Evolutionary conservation across 306 rosid genomes (phyloP), one percentile per base, ranked within the genome.

Genomic region (Rosa persica): DNA sequence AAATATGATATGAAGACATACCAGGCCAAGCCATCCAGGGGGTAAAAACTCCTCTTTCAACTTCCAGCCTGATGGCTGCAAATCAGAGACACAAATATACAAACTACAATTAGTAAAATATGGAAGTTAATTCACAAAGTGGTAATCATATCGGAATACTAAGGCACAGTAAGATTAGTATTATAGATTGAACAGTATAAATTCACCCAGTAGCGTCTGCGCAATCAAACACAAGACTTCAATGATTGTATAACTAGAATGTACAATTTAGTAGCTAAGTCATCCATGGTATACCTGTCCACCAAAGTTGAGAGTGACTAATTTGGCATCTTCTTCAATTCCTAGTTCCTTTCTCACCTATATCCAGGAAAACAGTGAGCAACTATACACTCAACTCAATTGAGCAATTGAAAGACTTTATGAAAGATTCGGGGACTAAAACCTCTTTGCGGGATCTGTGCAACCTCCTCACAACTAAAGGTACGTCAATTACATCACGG

Each of bases 11-110:
- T 52, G 70, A 76, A 67, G 67, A 34, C 60, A 38, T 91, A 95
- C 98, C 98, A 95, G 84, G 85, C 98, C 88, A 85, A 90, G 82
- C 98, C 98, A 95, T 65, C 93, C 93, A 82, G 95, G n/a, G 38
- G 98, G 98, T 79, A 95, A 82, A 84, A 62, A 95, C 70, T 95
- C 97, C 86, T 92, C 97, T 85, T 95, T 92, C 80, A 95, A 78
- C 48, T 87, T 89, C 98, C 96, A 95, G 67, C 97, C 98, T 30
- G 95, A 87, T 60, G 98, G 98, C 98, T 95, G 89, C 74, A 85
- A 84, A 89, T 40, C 72, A 57, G 74, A 89, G 76, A 83, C 58
- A 78, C 69, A 22, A 77, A 23, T 36, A 19, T 43, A 52, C 22
- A 38, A 57, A 62, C 42, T 30, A 70, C 70, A 77, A 17, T 67